Base-by-base conservation (phyloP, 108 stramenopile genomes). In the Fragilaria radians region DNA sequence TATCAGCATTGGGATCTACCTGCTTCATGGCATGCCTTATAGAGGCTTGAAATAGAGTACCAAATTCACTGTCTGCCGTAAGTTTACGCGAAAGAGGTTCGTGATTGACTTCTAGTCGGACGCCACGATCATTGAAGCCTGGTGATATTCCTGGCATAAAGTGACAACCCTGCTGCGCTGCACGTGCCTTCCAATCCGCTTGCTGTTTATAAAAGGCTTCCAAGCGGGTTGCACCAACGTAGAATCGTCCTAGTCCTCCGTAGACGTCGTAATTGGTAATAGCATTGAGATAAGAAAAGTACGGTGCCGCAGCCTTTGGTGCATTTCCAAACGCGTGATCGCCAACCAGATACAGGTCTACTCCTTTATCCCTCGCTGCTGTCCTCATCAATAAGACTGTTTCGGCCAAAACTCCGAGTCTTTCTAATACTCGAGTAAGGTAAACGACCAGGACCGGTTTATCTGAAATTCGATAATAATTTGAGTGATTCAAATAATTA, bases 221-320 rank as follows among this genome's bases (percentile, higher is more conserved):
- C n/a, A n/a, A n/a, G n/a, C n/a, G n/a, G n/a, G n/a, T n/a, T n/a
- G n/a, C n/a, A n/a, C n/a, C n/a, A n/a, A n/a, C n/a, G n/a, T n/a
- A n/a, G n/a, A n/a, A n/a, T n/a, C n/a, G n/a, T n/a, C n/a, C n/a
- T n/a, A n/a, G n/a, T n/a, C 21, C 61, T 54, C 27, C 58, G 33
- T 70, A 70, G 7, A 71, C 30, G 26, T 70, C 67, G 36, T 68
- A 77, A 52, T 73, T 72, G 49, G 76, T 77, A 19, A 77, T 52
- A 34, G 61, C 76, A 48, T 77, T 67, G 48, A 77, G 48, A 23
- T 58, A 53, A 48, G 47, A 54, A 27, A 31, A 27, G 5, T 18
- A n/a, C 42, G 34, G 51, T 29, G 57, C 26, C 3, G 46, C 32
- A 5, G 55, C 27, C 11, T 59, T 42, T 17, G 71, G 63, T 29